phyloP scores from a whole-genome alignment of 164 flowering plant species.

The Vitis cinerea region DNA sequence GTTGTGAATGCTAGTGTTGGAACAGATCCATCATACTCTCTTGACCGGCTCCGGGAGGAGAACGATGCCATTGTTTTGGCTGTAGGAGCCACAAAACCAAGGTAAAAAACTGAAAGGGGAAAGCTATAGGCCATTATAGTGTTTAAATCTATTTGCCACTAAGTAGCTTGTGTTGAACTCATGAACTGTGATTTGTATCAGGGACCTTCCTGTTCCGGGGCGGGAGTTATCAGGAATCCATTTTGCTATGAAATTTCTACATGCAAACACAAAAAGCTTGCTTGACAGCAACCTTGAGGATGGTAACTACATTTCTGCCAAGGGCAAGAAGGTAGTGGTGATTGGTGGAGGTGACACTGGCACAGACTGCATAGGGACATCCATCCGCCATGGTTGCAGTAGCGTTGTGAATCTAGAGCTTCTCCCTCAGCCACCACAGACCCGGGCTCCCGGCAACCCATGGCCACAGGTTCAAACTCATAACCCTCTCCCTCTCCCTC shows the following conservation, averaged over 20 bases:
- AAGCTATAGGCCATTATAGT: no score
- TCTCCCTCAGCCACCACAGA: conserved; percentile 80
- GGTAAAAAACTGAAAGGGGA: conserved; percentile 35
- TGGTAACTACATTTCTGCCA: conserved; percentile 89
- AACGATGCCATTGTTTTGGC: conserved; percentile 87
- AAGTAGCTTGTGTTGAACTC: not conserved
- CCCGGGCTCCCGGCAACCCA: conserved; percentile 92
- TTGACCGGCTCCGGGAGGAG: conserved; percentile 66
- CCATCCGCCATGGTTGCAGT: conserved; percentile 89
- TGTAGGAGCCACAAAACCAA: conserved; percentile 93
- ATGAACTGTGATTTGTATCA: conserved; percentile 23
- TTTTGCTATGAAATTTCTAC: conserved; percentile 98
- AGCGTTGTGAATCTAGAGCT: conserved; percentile 84
- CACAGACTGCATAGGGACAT: conserved; percentile 97
- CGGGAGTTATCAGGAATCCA: conserved; percentile 81
- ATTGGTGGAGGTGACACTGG: conserved; percentile 99
- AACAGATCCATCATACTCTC: conserved; percentile 65
- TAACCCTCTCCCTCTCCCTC: not conserved
- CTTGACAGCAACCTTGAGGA: conserved; percentile 89
- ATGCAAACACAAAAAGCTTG: conserved; percentile 94
- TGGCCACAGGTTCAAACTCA: conserved; percentile 87
- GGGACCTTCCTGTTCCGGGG: conserved; percentile 98
- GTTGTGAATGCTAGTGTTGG: conserved; percentile 94
- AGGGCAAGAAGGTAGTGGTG: conserved; percentile 94
- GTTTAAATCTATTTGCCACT: no score